Evolutionary conservation across 2,329 filamentous ascomycete species (phyloP).

Genomic region (Calycina herbarum): DNA sequence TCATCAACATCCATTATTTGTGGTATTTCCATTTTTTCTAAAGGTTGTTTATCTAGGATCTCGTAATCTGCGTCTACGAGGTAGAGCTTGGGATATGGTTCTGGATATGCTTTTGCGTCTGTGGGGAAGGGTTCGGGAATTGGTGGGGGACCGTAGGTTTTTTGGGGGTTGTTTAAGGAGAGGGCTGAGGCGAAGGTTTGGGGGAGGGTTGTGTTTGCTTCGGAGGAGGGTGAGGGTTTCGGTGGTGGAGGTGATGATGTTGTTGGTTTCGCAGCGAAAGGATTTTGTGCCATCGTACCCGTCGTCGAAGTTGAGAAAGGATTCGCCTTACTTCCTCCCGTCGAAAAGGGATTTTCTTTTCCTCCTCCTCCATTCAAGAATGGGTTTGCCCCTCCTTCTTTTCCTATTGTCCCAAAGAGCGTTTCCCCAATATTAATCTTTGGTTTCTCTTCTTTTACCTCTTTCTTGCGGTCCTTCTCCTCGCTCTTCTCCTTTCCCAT

Average conservation of each 20-base stretch:
- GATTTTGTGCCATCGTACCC: slow-evolving; percentile 33
- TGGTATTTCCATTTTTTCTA: slow-evolving; percentile 53
- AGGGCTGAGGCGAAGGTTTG: slow-evolving; percentile 74
- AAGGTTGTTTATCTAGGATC: slow-evolving; percentile 63
- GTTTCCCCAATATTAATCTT: slow-evolving; percentile 58
- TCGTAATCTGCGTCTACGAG: slow-evolving; percentile 90
- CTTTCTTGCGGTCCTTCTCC: slow-evolving; percentile 34
- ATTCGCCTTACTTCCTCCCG: slow-evolving; percentile 48
- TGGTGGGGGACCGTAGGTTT: slow-evolving; percentile 36
- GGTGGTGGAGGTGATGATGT: slow-evolving; percentile 26
- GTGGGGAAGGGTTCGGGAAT: slow-evolving; percentile 75
- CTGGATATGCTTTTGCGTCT: slow-evolving; percentile 57
- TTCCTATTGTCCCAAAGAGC: slow-evolving; percentile 65
- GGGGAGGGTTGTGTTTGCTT: slow-evolving; percentile 44
- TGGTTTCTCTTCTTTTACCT: slow-evolving; percentile 25
- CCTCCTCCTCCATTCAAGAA: slow-evolving; percentile 53
- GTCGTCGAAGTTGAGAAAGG: slow-evolving; percentile 40
- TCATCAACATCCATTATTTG: slow-evolving; percentile 52
- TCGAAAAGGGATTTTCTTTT: slow-evolving; percentile 61
- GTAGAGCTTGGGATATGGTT: slow-evolving; percentile 74
- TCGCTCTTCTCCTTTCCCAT: slow-evolving; percentile 4
- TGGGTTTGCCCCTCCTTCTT: slow-evolving; percentile 52
- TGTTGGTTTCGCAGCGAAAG: slow-evolving; percentile 41
- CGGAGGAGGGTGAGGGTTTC: slow-evolving; percentile 20
- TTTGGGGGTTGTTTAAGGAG: slow-evolving; percentile 61